Conservation (phyloP, 2,329 filamentous ascomycete genomes). For the Cercospora sp. region DNA sequence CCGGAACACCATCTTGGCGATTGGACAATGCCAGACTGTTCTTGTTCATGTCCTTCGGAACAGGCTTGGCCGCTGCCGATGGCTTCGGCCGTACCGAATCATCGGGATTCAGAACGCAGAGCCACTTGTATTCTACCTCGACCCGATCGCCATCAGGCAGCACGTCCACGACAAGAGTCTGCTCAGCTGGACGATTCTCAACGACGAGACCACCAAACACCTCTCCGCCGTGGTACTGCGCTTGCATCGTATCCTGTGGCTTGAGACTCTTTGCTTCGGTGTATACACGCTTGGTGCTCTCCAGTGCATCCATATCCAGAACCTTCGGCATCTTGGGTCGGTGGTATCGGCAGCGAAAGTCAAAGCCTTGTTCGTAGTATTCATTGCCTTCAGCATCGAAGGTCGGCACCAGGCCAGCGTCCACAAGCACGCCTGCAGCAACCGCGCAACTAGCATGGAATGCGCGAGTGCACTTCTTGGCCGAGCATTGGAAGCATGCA, state of each 20-base stretch:
- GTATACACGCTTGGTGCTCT: constrained; percentile 67
- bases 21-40: constrained; percentile 49
- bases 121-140: constrained; percentile 83
- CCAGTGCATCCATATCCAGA: constrained; percentile 57
- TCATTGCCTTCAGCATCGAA: constrained; percentile 88
- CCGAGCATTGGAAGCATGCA: constrained; percentile 95
- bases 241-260: constrained; percentile 76
- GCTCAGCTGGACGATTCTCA: constrained; percentile 76
- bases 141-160: constrained; percentile 76
- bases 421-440: constrained; percentile 86
- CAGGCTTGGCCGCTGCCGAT: constrained; percentile 68
- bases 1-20: constrained; percentile 52
- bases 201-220: constrained; percentile 88
- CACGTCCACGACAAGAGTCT: constrained; percentile 75
- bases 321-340: constrained; percentile 82
- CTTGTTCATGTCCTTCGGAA: constrained; percentile 58
- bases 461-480: constrained; percentile 87
- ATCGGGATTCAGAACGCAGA: constrained; percentile 68
- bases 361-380: constrained; percentile 87
- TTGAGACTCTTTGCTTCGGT: constrained; percentile 68
- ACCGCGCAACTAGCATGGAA: constrained; percentile 96
- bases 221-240: constrained; percentile 79
- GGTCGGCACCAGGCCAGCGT: constrained; percentile 80
- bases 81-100: constrained; percentile 74
- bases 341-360: constrained; percentile 94